These are phyloP conservation scores for Sporisorium iseilematis-ciliati DNA, from an alignment of 1,284 basidiomycete species.

Conservation along the genomic window DNA sequence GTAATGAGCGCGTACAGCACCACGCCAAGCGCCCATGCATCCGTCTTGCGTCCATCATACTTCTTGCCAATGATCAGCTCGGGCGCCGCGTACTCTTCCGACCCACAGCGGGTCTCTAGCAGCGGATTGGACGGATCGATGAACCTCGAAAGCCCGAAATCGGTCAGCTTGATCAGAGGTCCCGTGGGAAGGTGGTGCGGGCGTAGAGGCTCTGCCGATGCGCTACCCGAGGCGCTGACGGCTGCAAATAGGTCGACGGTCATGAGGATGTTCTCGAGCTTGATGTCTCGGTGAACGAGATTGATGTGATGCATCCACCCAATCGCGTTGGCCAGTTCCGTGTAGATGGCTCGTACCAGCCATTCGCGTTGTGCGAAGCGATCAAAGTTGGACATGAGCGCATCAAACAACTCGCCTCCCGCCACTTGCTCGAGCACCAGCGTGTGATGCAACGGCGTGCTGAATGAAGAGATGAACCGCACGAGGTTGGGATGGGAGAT, in stretches of 20 bases:
- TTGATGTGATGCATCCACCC: slow-evolving; percentile 90
- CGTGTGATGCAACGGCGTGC: slow-evolving; percentile 81
- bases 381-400: slow-evolving; percentile 77
- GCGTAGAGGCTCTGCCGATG: slow-evolving; percentile 23
- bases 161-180: slow-evolving; percentile 86
- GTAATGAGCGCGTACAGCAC: slow-evolving; percentile 82
- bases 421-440: slow-evolving; percentile 82
- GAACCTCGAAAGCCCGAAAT: slow-evolving; percentile 90
- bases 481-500: slow-evolving; percentile 87
- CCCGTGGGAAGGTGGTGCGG: slow-evolving; percentile 68
- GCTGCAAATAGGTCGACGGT: slow-evolving; percentile 52
- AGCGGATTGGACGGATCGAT: slow-evolving; percentile 79
- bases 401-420: slow-evolving; percentile 86
- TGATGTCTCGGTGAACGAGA: slow-evolving; percentile 91
- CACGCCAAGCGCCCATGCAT: slow-evolving; percentile 89
- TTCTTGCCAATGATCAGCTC: slow-evolving; percentile 82
- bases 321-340: slow-evolving; percentile 82
- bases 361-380: slow-evolving; percentile 73
- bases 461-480: slow-evolving; percentile 80
- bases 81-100: slow-evolving; percentile 90
- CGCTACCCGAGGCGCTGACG: not conserved
- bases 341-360: slow-evolving; percentile 81
- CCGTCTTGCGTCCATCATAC: slow-evolving; percentile 88
- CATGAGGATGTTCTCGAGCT: slow-evolving; percentile 78
- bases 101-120: slow-evolving; percentile 87